Percentiles rank a stretch among this genome's conserved stretches.
Evolutionary conservation across 768 basidiomycete genomes (phyloP).

Genomic region (Leccinum variicolor): DNA sequence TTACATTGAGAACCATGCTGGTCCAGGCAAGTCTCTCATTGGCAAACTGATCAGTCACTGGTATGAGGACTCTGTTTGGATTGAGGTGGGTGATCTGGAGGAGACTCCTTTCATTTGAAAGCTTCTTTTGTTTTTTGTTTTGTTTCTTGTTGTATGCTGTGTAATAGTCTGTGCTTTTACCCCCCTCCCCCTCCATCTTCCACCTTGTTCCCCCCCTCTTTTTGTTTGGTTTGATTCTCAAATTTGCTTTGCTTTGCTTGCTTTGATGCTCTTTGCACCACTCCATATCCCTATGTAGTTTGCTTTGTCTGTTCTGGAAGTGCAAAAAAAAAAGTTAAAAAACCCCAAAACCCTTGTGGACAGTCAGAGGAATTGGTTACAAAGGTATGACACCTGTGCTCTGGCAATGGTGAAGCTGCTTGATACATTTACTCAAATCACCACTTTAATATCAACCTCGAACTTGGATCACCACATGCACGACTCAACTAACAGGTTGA

Average conservation of each 20-base stretch:
- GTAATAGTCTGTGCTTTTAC: not conserved
- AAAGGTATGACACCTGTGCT: not conserved
- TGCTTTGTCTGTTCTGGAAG: conserved; percentile 10
- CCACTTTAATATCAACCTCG: not conserved
- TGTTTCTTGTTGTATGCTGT: not conserved
- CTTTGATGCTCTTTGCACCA: not conserved
- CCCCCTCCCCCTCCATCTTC: not conserved
- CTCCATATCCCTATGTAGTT: not conserved
- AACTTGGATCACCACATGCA: not conserved
- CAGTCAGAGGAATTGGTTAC: not conserved
- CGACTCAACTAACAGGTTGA: not conserved
- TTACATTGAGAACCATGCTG: conserved; percentile 55
- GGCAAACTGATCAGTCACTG: conserved; percentile 34
- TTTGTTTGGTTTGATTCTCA: not conserved
- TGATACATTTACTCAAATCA: not conserved
- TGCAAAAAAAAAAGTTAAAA: conserved; percentile 1
- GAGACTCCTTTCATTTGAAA: conserved; percentile 16
- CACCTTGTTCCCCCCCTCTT: not conserved
- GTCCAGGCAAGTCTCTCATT: conserved; percentile 44
- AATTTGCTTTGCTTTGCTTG: not conserved
- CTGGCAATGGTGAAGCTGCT: not conserved
- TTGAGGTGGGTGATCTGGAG: conserved; percentile 31
- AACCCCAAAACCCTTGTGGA: conserved; percentile 5
- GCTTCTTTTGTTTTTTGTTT: not conserved
- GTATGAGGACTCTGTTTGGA: conserved; percentile 35